Evolutionary conservation across 2,329 filamentous ascomycete genomes (phyloP).

Genomic region (Pezicula radicicola): DNA sequence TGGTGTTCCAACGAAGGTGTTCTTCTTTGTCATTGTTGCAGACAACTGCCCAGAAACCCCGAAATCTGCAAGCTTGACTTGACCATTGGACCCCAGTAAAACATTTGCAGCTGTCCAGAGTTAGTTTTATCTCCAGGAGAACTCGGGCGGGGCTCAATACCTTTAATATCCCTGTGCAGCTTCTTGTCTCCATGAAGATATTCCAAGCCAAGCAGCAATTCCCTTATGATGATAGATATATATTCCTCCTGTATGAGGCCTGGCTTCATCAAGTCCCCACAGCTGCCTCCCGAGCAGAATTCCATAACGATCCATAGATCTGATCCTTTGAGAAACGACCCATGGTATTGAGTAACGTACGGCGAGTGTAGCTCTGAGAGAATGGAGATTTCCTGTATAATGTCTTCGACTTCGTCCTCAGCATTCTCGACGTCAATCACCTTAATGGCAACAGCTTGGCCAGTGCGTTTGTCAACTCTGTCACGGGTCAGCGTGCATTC

Average conservation of each 20-base stretch:
- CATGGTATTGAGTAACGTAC: slow-evolving; percentile 97
- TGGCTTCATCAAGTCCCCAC: slow-evolving; percentile 92
- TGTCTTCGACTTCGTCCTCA: slow-evolving; percentile 98
- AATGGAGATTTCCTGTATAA: slow-evolving; percentile 98
- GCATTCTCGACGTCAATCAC: slow-evolving; percentile 98
- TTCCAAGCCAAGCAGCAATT: slow-evolving; percentile 84
- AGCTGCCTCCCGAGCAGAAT: slow-evolving; percentile 95
- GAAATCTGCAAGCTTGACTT: slow-evolving; percentile 97
- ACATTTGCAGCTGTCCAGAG: slow-evolving; percentile 78
- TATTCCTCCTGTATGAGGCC: slow-evolving; percentile 91
- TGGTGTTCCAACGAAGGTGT: slow-evolving; percentile 95
- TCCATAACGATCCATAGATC: slow-evolving; percentile 99
- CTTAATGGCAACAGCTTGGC: slow-evolving; percentile 95
- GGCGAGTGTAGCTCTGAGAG: slow-evolving; percentile 93
- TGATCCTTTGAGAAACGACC: slow-evolving; percentile 92
- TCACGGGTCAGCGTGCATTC: slow-evolving; percentile 16
- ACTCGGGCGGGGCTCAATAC: slow-evolving; percentile 41
- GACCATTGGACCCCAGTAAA: slow-evolving; percentile 81
- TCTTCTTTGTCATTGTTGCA: slow-evolving; percentile 99
- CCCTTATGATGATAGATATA: slow-evolving; percentile 91
- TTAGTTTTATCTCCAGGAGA: slow-evolving; percentile 4
- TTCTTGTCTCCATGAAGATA: slow-evolving; percentile 96
- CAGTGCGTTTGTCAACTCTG: slow-evolving; percentile 88
- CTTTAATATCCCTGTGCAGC: slow-evolving; percentile 93
- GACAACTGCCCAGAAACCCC: slow-evolving; percentile 94